These are phyloP conservation scores for Globisporangium emineosum DNA, from an alignment of 352 stramenopile genomes.

Conservation along the genomic window DNA sequence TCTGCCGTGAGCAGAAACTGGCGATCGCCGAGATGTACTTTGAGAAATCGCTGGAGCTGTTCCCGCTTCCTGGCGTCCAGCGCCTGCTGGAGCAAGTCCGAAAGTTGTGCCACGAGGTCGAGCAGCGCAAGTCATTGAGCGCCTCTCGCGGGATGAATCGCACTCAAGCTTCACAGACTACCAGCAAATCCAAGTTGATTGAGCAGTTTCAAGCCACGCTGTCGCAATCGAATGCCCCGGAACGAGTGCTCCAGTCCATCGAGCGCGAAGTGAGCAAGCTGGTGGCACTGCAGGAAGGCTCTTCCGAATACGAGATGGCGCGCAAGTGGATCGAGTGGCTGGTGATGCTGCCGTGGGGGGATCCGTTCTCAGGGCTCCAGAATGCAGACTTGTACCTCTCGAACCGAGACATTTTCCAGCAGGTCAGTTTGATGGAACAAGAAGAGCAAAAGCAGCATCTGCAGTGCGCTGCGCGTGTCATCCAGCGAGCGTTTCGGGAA, in stretches of 20 bases:
- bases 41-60: slow-evolving; percentile 48
- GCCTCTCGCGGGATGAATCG: neutral
- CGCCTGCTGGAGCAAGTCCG: slow-evolving; percentile 35
- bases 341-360: slow-evolving; percentile 46
- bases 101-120: slow-evolving; percentile 13
- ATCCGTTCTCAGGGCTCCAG: slow-evolving; percentile 23
- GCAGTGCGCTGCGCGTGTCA: slow-evolving; percentile 27
- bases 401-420: slow-evolving; percentile 35
- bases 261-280: slow-evolving; percentile 52
- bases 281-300: slow-evolving; percentile 22
- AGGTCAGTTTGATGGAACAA: slow-evolving; percentile 37
- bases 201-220: slow-evolving; percentile 26
- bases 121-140: neutral
- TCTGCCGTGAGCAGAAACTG: slow-evolving; percentile 39
- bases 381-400: slow-evolving; percentile 20
- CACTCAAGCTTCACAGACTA: neutral
- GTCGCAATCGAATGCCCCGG: slow-evolving; percentile 16
- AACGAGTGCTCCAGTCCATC: slow-evolving; percentile 30
- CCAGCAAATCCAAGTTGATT: slow-evolving; percentile 16
- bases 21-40: slow-evolving; percentile 58
- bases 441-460: neutral
- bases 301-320: slow-evolving; percentile 28
- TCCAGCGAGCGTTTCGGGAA: slow-evolving; percentile 44
- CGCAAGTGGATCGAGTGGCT: slow-evolving; percentile 66
- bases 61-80: slow-evolving; percentile 51